Evolutionary conservation across 2,329 filamentous ascomycete species (phyloP).

Genomic region (Fusarium buxicola): DNA sequence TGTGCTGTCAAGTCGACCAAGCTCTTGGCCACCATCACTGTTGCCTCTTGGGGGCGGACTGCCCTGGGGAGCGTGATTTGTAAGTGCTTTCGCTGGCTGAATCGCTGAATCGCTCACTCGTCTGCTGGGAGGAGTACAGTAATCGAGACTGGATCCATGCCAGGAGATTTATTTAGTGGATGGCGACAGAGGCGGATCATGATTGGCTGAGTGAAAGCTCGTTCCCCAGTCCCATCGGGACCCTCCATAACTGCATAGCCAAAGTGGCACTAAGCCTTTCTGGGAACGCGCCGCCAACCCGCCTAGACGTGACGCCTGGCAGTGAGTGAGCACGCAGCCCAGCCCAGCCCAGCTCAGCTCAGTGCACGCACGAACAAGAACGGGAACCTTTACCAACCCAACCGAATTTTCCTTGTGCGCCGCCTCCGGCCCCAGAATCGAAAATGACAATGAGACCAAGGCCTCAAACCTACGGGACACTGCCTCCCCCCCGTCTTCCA

Average conservation of each 20-base stretch:
- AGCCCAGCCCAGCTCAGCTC: neutral
- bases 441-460: slow-evolving; percentile 56
- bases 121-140: slow-evolving; percentile 29
- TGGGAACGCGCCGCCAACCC: slow-evolving; percentile 27
- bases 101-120: slow-evolving; percentile 23
- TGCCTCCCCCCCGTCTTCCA: slow-evolving; percentile 46
- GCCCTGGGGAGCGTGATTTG: slow-evolving; percentile 21
- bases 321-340: slow-evolving; percentile 33
- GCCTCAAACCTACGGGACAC: slow-evolving; percentile 53
- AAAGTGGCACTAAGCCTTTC: slow-evolving; percentile 30
- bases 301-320: slow-evolving; percentile 23
- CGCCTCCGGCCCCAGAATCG: slow-evolving; percentile 52
- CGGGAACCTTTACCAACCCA: slow-evolving; percentile 49
- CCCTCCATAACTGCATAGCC: slow-evolving; percentile 34
- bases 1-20: neutral
- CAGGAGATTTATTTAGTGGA: slow-evolving; percentile 24
- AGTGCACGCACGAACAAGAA: slow-evolving; percentile 36
- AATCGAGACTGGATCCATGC: slow-evolving; percentile 13
- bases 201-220: slow-evolving; percentile 27
- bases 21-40: slow-evolving; percentile 12
- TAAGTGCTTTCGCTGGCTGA: slow-evolving; percentile 33
- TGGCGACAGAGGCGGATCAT: neutral
- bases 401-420: slow-evolving; percentile 53
- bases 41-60: slow-evolving; percentile 4
- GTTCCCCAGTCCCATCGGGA: slow-evolving; percentile 18